phyloP scores from a whole-genome alignment of 2,329 filamentous ascomycete genomes.

The Hymenoscyphus scutula region DNA sequence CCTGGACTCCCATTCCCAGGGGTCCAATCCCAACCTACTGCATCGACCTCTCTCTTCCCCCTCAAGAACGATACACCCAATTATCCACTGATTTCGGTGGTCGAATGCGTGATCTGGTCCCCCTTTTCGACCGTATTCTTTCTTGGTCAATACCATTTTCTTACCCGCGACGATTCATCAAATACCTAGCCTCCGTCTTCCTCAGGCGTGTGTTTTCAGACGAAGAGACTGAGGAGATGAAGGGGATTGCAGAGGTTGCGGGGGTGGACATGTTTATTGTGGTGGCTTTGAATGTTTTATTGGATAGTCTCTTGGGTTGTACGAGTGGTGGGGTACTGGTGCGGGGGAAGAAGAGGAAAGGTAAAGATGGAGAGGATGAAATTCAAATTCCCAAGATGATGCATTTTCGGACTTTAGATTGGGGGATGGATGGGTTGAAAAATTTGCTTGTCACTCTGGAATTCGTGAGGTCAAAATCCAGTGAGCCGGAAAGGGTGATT shows the following conservation, averaged over 20 bases:
- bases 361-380: constrained; percentile 19
- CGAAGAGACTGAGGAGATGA: constrained; percentile 61
- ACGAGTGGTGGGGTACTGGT: constrained; percentile 53
- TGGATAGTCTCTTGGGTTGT: constrained; percentile 64
- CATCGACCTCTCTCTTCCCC: constrained; percentile 55
- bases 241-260: constrained; percentile 51
- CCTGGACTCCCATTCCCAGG: background rate
- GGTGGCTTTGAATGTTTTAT: constrained; percentile 59
- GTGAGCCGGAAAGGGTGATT: constrained; percentile 39
- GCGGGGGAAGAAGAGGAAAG: constrained; percentile 20
- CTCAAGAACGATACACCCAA: constrained; percentile 49
- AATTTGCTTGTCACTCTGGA: constrained; percentile 40
- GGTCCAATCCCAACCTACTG: constrained; percentile 39
- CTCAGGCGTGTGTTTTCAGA: constrained; percentile 49
- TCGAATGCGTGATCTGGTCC: constrained; percentile 43
- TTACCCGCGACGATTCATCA: constrained; percentile 31
- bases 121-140: constrained; percentile 52
- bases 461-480: constrained; percentile 36
- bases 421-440: constrained; percentile 45
- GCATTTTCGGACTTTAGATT: constrained; percentile 54
- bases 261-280: constrained; percentile 58
- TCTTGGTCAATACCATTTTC: constrained; percentile 25
- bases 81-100: constrained; percentile 46
- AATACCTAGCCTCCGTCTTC: constrained; percentile 43
- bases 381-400: constrained; percentile 40